A percentile compares a stretch with the other conserved stretches of the same genome.
Conservation (phyloP, 805 yeast species). For the Candida pseudofarinosa region DNA sequence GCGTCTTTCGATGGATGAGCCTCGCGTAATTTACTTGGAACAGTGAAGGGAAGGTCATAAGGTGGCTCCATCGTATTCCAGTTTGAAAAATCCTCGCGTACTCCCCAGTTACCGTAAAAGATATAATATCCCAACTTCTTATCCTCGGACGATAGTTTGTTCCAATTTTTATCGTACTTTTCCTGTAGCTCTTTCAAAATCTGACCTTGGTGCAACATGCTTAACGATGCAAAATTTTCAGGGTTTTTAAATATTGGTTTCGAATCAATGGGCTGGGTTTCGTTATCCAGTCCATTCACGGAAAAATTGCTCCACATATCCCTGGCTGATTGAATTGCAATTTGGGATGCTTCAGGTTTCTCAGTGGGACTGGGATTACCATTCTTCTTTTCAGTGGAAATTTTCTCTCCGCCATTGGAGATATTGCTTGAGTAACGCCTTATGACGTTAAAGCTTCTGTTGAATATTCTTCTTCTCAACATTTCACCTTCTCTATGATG, state of each 20-base stretch:
- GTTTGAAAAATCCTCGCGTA: conserved; percentile 52
- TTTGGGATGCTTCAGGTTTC: conserved; percentile 35
- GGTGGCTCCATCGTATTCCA: conserved; percentile 46
- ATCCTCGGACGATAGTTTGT: conserved; percentile 40
- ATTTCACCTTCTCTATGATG: no score
- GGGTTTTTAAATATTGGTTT: conserved; percentile 40
- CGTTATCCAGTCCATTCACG: conserved; percentile 33
- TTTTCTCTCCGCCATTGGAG: not conserved
- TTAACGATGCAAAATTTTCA: conserved; percentile 24
- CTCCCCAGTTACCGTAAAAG: conserved; percentile 70
- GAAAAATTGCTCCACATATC: conserved; percentile 36
- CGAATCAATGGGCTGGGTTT: conserved; percentile 45
- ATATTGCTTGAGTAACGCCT: conserved; percentile 1
- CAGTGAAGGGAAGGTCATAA: conserved; percentile 55
- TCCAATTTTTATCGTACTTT: conserved; percentile 56
- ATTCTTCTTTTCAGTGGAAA: not conserved
- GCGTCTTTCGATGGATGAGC: conserved; percentile 21
- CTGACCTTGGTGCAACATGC: conserved; percentile 54
- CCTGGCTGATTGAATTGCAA: conserved; percentile 37
- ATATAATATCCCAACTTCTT: conserved; percentile 59
- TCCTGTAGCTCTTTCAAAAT: conserved; percentile 48
- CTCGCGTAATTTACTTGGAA: conserved; percentile 32
- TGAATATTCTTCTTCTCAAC: not conserved
- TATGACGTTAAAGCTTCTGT: conserved; percentile 10
- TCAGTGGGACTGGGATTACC: not conserved